phyloP scores from a whole-genome alignment of 805 yeast species.

The Hermanozyma aechmeae region DNA sequence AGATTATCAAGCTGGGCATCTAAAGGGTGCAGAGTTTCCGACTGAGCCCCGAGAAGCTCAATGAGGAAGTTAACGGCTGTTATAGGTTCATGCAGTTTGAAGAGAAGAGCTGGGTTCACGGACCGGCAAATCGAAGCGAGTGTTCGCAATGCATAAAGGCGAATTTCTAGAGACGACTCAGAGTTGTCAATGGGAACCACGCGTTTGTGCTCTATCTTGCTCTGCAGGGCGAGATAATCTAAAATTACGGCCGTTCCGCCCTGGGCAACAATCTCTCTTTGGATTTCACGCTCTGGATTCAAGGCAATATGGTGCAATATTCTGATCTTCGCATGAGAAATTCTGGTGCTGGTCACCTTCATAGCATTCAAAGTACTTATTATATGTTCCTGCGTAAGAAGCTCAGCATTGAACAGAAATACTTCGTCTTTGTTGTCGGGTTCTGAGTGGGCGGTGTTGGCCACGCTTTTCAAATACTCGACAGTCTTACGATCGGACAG shows the following conservation, averaged over 20 bases:
- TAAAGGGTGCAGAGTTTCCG: conserved; percentile 4
- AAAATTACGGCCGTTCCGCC: conserved; percentile 34
- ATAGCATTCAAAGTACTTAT: conserved; percentile 6
- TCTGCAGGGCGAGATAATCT: conserved; percentile 25
- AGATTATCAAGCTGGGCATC: conserved; percentile 22
- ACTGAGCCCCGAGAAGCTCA: conserved; percentile 31
- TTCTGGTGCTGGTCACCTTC: conserved; percentile 1
- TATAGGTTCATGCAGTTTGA: conserved; percentile 29
- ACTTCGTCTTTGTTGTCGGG: conserved; percentile 16
- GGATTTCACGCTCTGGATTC: conserved; percentile 13
- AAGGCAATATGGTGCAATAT: conserved; percentile 27
- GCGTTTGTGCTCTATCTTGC: conserved; percentile 16
- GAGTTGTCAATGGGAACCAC: conserved; percentile 3
- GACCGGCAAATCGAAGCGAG: conserved; percentile 38
- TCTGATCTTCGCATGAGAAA: conserved; percentile 7
- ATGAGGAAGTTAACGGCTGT: conserved; percentile 41
- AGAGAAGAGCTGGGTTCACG: conserved; percentile 32
- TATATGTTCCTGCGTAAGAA: conserved; percentile 16
- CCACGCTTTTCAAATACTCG: conserved; percentile 26
- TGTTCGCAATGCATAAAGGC: conserved; percentile 28
- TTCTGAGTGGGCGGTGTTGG: conserved; percentile 18
- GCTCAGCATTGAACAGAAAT: conserved; percentile 20
- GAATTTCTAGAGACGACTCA: conserved; percentile 13
- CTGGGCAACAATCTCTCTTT: conserved; percentile 34
- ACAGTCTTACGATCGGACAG: conserved; percentile 23